Evolutionary conservation across 2,329 filamentous ascomycete species (phyloP).

Genomic region (Ambrosiella xylebori): DNA sequence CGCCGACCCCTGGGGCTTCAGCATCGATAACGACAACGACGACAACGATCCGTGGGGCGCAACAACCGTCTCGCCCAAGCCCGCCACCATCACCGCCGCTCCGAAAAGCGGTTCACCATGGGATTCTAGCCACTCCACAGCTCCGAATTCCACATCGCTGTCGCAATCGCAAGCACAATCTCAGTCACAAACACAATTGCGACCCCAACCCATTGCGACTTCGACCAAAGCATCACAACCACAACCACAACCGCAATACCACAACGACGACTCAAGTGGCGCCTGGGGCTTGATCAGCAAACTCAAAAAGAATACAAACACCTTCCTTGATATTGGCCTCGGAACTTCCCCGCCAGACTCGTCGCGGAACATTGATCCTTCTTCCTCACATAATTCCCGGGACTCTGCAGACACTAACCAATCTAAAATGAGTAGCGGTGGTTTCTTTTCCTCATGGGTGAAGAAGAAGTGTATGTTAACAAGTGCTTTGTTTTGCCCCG

Average conservation of each 20-base stretch:
- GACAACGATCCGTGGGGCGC: conserved; percentile 5
- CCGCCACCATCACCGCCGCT: neutral
- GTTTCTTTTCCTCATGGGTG: neutral
- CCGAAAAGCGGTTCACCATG: neutral
- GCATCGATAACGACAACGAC: neutral
- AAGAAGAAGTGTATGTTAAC: neutral
- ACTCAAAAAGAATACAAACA: neutral
- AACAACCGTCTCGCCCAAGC: neutral
- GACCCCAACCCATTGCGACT: neutral
- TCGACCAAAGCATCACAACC: neutral
- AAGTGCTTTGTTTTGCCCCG: too few relatives aligned
- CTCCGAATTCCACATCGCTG: neutral
- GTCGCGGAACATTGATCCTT: neutral
- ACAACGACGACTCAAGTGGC: neutral
- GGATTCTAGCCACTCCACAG: neutral
- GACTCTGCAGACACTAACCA: neutral
- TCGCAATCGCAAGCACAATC: neutral
- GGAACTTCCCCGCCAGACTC: neutral
- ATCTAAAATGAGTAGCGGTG: neutral
- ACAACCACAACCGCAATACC: neutral
- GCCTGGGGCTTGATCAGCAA: neutral
- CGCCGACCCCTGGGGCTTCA: conserved; percentile 1
- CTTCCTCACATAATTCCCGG: neutral
- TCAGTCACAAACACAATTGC: neutral
- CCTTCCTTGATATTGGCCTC: neutral